Base-by-base conservation (phyloP, 2,329 filamentous ascomycete species). In the Ophidiomyces ophidiicola region DNA sequence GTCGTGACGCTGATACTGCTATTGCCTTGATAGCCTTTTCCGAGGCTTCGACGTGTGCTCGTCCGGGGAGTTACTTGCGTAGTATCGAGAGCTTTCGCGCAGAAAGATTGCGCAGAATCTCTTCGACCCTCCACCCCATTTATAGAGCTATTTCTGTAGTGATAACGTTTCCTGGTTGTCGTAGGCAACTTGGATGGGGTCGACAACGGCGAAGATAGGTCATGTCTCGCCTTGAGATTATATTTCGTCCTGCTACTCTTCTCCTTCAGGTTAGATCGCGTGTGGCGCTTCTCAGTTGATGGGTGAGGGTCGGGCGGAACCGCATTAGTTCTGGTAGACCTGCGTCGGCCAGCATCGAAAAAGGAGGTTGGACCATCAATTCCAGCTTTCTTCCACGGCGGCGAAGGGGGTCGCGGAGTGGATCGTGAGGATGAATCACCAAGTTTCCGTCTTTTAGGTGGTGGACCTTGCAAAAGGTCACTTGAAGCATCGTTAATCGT, bases 321-420 rank as follows among this genome's bases (percentile, higher is more conserved):
- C 39, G 48, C 46, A 47, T 63, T 63, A 38, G 72, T 71, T 49
- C 76, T 65, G 34, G 73, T 71, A 31, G 76, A 79, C 57, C 73
- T 75, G 44, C 76, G 66, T 48, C 68, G 68, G 26, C 76, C 76
- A 55, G 74, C 68, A 44, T 71, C 67, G 32, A 81, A 73, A 56
- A 92, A 87, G 0, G 82, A 81, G 3, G 88, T 90, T 15, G 90
- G 90, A 0, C 90, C 90, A 19, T 93, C 82, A 28, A 82, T 84
- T 43, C 73, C 73, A 46, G 82, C 73, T 53, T 77, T 83, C 66
- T 90, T 96, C 90, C 90, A 98, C 15, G 90, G 90, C 48, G 90
- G 90, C 46, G 88, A 96, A 28, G 57, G 49, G 32, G 59, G 56
- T 32, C 63, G 58, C n/a, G 63, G 56, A 18, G 57, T 60, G 15